phyloP scores from a whole-genome alignment of 1,284 basidiomycete species.

The Trametes sp. region DNA sequence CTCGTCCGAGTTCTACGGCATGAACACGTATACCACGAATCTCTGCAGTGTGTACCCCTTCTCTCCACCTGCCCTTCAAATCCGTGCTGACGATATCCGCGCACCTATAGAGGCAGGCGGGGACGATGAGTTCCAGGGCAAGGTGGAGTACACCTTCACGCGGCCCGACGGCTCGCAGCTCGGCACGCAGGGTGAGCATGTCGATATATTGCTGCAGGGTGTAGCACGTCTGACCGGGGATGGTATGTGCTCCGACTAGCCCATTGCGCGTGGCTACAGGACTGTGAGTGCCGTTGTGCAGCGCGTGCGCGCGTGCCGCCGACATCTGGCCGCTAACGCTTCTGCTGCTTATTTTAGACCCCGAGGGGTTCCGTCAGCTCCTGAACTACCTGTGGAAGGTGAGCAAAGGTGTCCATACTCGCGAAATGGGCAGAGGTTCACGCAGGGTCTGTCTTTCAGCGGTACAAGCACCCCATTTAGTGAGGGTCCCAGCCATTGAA shows the following conservation, averaged over 20 bases:
- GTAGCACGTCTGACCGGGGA: not conserved
- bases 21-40: constrained; percentile 80
- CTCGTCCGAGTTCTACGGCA: constrained; percentile 75
- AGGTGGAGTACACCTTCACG: constrained; percentile 66
- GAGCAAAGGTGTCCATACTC: constrained; percentile 13
- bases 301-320: not conserved
- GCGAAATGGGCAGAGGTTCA: not conserved
- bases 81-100: not conserved
- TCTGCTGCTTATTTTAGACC: constrained; percentile 44
- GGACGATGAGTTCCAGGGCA: constrained; percentile 71
- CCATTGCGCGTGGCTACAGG: constrained; percentile 69
- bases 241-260: constrained; percentile 43
- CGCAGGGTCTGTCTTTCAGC: constrained; percentile 41
- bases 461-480: constrained; percentile 76
- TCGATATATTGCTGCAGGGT: not conserved
- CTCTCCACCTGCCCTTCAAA: not conserved
- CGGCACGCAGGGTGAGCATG: constrained; percentile 64
- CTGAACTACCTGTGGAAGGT: constrained; percentile 78
- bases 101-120: constrained; percentile 59
- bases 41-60: constrained; percentile 59
- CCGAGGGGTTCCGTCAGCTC: constrained; percentile 66
- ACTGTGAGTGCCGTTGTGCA: constrained; percentile 51
- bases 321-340: constrained; percentile 19
- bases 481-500: constrained; percentile 36
- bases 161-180: constrained; percentile 71